Evolutionary conservation across 208 protist genomes (phyloP), one percentile per base, ranked within the genome.

Genomic region (Porcisia hertigi): DNA sequence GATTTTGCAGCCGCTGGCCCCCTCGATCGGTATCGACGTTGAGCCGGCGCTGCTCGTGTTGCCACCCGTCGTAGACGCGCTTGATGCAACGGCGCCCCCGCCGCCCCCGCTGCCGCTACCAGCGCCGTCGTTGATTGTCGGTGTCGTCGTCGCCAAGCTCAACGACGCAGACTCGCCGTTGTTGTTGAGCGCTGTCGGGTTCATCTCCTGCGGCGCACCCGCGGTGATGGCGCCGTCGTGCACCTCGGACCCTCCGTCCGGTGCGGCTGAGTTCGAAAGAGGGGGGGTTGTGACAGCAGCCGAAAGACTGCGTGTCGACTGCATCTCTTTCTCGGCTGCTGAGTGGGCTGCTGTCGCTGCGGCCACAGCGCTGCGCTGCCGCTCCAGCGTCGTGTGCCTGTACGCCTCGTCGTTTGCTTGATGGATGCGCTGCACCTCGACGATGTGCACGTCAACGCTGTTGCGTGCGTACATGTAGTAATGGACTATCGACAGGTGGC

Each of bases 401-500:
- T 83, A 82, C 74, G 76, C 71, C 30, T 84, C 76, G 30, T 77
- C 75, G 70, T 84, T 83, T 49, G 82, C 75, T 53, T 49, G 71
- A 63, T 74, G 70, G 3, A 45, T 43, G 39, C 86, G 75, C 43
- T 55, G 47, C 57, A 93, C 80, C 73, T 92, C 83, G 36, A 86
- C 57, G 45, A 93, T 45, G 34, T 76, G 79, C 53, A 89, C 81
- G 45, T 86, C 80, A 18, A 87, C 69, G 39, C 73, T 84, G 53
- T 73, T 57, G 47, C 30, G 49, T 23, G 85, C 59, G 49, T 84
- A 80, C 8, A 39, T 67, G 75, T 87, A 81, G 69, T 89, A 93
- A 18, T 80, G 80, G 39, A 84, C 54, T 11, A 91, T 73, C 52
- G 45, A 75, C 62, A 76, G 55, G 57, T 82, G 75, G 12, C 80